Base-by-base conservation (phyloP, 495 filamentous ascomycete species). In the Talaromyces nanjingensis region DNA sequence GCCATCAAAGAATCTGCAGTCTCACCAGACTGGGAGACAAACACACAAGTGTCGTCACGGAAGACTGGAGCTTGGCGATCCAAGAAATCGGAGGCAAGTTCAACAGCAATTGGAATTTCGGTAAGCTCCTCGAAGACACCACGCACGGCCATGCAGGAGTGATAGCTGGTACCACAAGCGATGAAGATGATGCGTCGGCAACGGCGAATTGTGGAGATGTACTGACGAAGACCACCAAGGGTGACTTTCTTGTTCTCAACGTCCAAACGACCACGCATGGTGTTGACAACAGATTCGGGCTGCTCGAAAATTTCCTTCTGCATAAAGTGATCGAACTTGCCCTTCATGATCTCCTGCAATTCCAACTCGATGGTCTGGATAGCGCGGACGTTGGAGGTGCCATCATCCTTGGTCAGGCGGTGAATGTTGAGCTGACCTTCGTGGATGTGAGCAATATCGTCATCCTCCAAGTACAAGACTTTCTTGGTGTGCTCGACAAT, bases 271-370 rank as follows among this genome's bases (percentile, higher is more conserved):
- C 94, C 94, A 86, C 94, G 90, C 94, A 98, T 98, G 52, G 96
- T 97, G 83, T 98, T 98, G 79, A 98, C 87, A 64, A 98, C 91
- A 5, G 94, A 98, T 79, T 98, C 94, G 64, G 94, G 94, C 79
- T 98, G 94, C 81, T 98, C 94, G 76, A 98, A 98, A 71, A 98
- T 98, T 75, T 98, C 94, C 83, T 98, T 98, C 74, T 98, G 96
- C 94, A 98, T 98, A 83, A 97, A 98, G 78, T 98, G 94, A 73
- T 98, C 94, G 77, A 98, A 98, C 72, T 93, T 96, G 72, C 94
- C 94, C 86, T 98, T 98, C 94, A 98, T 98, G 76, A 98, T 98
- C 80, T 98, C 94, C 81, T 98, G 94, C 62, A 98, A 87, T 84
- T 98, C 91, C 47, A 98, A 87, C 80, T 98, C 94, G 62, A 98